These are phyloP conservation scores for Ophiocordyceps unilateralis DNA, from an alignment of 2,329 filamentous ascomycete genomes.

Conservation along the genomic window DNA sequence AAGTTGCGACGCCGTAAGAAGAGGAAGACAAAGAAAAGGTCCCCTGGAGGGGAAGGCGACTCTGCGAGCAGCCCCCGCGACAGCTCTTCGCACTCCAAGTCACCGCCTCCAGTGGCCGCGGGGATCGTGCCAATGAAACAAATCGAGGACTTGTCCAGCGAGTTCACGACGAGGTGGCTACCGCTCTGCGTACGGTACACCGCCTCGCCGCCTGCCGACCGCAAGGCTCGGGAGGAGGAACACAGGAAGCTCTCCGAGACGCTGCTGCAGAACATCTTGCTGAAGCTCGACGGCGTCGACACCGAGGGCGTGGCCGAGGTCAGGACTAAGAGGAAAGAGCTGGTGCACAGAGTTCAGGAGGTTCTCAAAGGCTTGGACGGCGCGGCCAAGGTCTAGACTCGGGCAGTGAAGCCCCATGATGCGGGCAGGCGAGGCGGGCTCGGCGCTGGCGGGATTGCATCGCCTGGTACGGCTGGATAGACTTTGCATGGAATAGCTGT, in stretches of 20 bases:
- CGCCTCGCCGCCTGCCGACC: constrained; percentile 43
- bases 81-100: constrained; percentile 21
- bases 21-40: constrained; percentile 26
- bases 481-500: not conserved
- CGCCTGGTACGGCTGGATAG: not conserved
- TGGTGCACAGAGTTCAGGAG: constrained; percentile 55
- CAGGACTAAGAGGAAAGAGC: constrained; percentile 47
- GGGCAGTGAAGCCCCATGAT: not conserved
- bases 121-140: constrained; percentile 29
- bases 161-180: constrained; percentile 47
- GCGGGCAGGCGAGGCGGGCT: not conserved
- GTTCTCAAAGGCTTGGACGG: constrained; percentile 48
- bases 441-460: not conserved
- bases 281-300: constrained; percentile 65
- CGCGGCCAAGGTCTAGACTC: constrained; percentile 10
- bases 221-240: constrained; percentile 53
- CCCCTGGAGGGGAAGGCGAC: constrained; percentile 20
- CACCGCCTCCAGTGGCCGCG: constrained; percentile 11
- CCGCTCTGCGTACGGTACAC: constrained; percentile 48
- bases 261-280: constrained; percentile 54
- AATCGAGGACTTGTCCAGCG: constrained; percentile 45
- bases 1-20: constrained; percentile 21
- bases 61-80: constrained; percentile 26
- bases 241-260: constrained; percentile 62
- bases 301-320: constrained; percentile 48